Evolutionary conservation across 2,329 filamentous ascomycete genomes (phyloP).

Genomic region (Plectosphaerella sp.): DNA sequence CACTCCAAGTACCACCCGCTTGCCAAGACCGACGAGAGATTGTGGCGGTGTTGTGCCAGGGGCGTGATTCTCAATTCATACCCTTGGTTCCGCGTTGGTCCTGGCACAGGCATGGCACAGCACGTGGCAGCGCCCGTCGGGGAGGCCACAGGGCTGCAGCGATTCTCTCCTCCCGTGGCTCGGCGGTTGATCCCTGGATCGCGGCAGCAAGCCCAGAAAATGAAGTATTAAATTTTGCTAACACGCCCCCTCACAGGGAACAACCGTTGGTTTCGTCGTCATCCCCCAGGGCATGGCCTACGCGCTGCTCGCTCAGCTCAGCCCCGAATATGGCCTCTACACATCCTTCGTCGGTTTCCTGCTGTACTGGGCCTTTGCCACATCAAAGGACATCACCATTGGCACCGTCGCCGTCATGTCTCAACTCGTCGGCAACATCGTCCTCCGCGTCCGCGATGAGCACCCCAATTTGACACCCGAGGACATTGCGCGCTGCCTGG

Average conservation of each 20-base stretch:
- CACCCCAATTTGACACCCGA: conserved; percentile 29
- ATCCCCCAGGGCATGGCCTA: conserved; percentile 81
- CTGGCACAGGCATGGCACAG: too few relatives aligned
- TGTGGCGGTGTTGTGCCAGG: too few relatives aligned
- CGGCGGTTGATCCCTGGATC: too few relatives aligned
- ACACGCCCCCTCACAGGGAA: conserved; percentile 16
- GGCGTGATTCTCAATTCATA: too few relatives aligned
- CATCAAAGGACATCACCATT: conserved; percentile 81
- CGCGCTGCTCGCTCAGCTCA: conserved; percentile 64
- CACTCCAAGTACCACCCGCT: too few relatives aligned
- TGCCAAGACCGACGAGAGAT: too few relatives aligned
- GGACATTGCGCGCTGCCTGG: conserved; percentile 38
- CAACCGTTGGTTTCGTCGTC: conserved; percentile 71
- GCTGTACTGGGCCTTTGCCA: conserved; percentile 80
- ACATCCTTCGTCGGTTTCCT: conserved; percentile 78
- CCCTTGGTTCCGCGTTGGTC: too few relatives aligned
- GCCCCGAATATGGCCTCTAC: conserved; percentile 69
- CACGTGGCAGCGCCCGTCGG: background rate
- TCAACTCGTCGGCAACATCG: conserved; percentile 42
- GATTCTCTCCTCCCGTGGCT: background rate
- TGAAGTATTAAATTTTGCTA: conserved; percentile 1
- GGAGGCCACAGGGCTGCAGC: background rate
- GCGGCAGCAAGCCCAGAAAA: too few relatives aligned
- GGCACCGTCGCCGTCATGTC: conserved; percentile 48
- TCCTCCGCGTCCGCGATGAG: conserved; percentile 29